Evolutionary conservation across 2,329 filamentous ascomycete genomes (phyloP), one percentile per base, ranked within the genome.

Genomic region (Kalaharituber pfeilii): DNA sequence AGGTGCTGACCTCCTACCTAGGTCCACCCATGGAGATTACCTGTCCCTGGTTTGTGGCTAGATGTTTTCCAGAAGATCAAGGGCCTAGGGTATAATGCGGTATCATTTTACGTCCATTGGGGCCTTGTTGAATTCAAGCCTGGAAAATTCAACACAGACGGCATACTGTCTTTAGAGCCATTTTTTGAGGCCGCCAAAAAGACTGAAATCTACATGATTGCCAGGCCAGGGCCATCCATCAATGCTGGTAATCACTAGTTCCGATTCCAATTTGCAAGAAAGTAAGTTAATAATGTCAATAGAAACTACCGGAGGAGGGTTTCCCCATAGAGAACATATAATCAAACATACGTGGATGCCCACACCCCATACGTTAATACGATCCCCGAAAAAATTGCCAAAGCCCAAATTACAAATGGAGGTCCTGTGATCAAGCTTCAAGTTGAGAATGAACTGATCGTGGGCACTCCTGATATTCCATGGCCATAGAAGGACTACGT

Each of bases 11-110:
- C 25, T 33, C 13, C 22, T 13, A 57, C 49, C 15, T 47, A 56
- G 63, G 18, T 64, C 36, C 26, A 26, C 13, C 5, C 13, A 1
- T 45, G 5, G 52, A 74, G 78, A 60, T 68, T 82, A 1, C 78
- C 79, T 1, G 78, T 82, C 1, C 73, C 77, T 2, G 70, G 71
- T 49, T 70, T 83, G 3, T 81, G 80, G 71, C 71, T 84, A 7
- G 85, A 89, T 60, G 65, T 89, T 1, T 82, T 93, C 62, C 81
- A 91, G 63, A 93, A 93, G 68, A 78, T 89, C 66, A 87, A 83
- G 67, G 81, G 84, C 0, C 69, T 87, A 1, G 86, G 86, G 0
- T 88, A 86, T 69, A 89, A 84, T 62, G 76, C 78, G 45, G 81
- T 88, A 1, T 86, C 82, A 0, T 86, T 88, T 66, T 89, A 89